Conservation (phyloP, 495 filamentous ascomycete genomes). For the Aspergillus nanangensis region DNA sequence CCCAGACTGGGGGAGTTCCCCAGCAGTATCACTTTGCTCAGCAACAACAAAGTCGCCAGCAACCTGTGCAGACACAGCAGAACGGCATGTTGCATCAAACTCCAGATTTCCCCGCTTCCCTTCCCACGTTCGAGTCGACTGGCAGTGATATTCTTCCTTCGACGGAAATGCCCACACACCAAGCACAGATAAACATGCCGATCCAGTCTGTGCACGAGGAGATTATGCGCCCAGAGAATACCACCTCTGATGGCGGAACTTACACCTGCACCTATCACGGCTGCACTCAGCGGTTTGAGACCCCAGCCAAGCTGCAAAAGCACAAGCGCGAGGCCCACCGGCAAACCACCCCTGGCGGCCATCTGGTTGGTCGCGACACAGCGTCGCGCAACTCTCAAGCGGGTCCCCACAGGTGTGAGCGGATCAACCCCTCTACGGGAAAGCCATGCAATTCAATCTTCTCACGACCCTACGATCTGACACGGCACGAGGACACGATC, state of each 20-base stretch:
- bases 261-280: slow-evolving; percentile 96
- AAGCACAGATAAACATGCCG: slow-evolving; percentile 22
- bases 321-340: slow-evolving; percentile 95
- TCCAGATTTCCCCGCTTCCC: slow-evolving; percentile 57
- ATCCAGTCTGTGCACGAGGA: slow-evolving; percentile 22
- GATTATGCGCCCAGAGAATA: slow-evolving; percentile 53
- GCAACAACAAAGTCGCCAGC: slow-evolving; percentile 50
- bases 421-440: slow-evolving; percentile 90
- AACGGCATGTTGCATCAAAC: slow-evolving; percentile 40
- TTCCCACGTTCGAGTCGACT: slow-evolving; percentile 63
- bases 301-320: slow-evolving; percentile 80
- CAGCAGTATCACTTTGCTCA: slow-evolving; percentile 38
- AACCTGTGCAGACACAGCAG: slow-evolving; percentile 26
- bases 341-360: slow-evolving; percentile 47
- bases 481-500: slow-evolving; percentile 95
- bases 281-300: slow-evolving; percentile 83
- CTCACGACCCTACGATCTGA: slow-evolving; percentile 96
- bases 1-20: slow-evolving; percentile 10
- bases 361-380: slow-evolving; percentile 40
- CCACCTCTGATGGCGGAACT: slow-evolving; percentile 73
- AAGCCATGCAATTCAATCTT: slow-evolving; percentile 97
- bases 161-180: slow-evolving; percentile 23
- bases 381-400: slow-evolving; percentile 73
- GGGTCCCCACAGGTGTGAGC: slow-evolving; percentile 84
- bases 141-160: slow-evolving; percentile 44